A percentile compares a stretch with the other conserved stretches of the same genome.
Evolutionary conservation across 768 basidiomycete species (phyloP).

Genomic region (Collybia nuda): DNA sequence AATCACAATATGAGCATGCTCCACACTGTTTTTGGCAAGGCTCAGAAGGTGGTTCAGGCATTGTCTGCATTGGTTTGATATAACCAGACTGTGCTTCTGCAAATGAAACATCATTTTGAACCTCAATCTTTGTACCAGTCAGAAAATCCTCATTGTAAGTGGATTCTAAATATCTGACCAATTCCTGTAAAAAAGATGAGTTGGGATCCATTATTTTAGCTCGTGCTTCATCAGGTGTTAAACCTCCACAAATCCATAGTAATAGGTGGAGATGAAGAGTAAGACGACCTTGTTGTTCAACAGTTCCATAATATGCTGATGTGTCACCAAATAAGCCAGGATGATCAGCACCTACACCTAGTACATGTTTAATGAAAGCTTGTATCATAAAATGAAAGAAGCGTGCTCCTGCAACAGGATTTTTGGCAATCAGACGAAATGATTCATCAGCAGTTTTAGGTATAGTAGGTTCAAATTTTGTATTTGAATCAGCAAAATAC

Average conservation of each 20-base stretch:
- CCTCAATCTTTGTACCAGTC: background rate
- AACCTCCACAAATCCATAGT: slow-evolving; percentile 18
- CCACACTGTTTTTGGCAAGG: slow-evolving; percentile 6
- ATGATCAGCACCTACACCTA: slow-evolving; percentile 7
- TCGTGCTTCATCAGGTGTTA: slow-evolving; percentile 9
- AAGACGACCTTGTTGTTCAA: slow-evolving; percentile 27
- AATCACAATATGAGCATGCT: slow-evolving; percentile 18
- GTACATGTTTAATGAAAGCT: too few species aligned
- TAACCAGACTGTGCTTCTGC: background rate
- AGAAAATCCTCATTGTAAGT: slow-evolving; percentile 3
- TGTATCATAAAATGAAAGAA: slow-evolving; percentile 32
- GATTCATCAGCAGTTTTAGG: slow-evolving; percentile 8
- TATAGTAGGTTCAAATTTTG: slow-evolving; percentile 17
- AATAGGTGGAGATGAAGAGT: slow-evolving; percentile 28
- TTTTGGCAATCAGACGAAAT: slow-evolving; percentile 12
- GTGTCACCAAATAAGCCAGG: slow-evolving; percentile 26
- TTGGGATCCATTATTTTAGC: slow-evolving; percentile 4
- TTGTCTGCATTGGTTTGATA: slow-evolving; percentile 15
- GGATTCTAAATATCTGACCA: slow-evolving; percentile 4
- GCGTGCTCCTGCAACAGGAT: slow-evolving; percentile 28
- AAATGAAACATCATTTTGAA: background rate
- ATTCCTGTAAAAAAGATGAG: slow-evolving; percentile 1
- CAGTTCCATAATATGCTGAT: slow-evolving; percentile 27
- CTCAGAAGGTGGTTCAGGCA: slow-evolving; percentile 22
- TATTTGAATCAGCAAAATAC: slow-evolving; percentile 25